Evolutionary conservation across 441 rosid species (phyloP).

Genomic region (Gossypium lobatum): DNA sequence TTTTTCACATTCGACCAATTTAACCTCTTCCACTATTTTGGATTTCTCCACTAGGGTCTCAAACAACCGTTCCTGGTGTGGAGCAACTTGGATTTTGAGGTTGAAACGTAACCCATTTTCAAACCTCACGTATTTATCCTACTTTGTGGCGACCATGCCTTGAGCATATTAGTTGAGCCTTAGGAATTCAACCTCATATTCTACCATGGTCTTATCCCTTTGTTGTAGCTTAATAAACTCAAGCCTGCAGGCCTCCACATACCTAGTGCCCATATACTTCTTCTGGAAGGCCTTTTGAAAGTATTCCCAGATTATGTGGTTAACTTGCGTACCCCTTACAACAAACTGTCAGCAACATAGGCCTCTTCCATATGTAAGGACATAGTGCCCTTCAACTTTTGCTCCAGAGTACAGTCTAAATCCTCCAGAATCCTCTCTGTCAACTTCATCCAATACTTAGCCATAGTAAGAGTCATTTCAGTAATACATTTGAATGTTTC

Average conservation of each 20-base stretch:
- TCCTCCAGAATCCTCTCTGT: neutral
- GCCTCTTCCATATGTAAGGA: neutral
- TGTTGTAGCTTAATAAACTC: neutral
- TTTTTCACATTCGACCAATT: neutral
- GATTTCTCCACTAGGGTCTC: neutral
- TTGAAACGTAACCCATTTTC: neutral
- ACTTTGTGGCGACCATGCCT: neutral
- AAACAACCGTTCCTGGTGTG: neutral
- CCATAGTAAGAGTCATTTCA: neutral
- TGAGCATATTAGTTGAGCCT: neutral
- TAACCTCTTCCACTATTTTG: neutral
- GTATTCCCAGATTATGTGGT: neutral
- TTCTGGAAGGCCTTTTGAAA: neutral
- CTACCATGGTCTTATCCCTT: neutral
- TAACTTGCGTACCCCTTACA: neutral
- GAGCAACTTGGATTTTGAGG: neutral
- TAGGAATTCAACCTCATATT: neutral
- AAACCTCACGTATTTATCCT: neutral
- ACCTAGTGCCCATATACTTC: neutral
- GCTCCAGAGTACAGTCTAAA: neutral
- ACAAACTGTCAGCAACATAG: neutral
- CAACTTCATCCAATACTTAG: neutral
- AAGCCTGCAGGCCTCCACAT: neutral
- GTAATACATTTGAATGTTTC: too few species aligned
- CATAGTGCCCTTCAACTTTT: neutral